Evolutionary conservation across 164 flowering plant genomes (phyloP), one percentile per base, ranked within the genome.

Genomic region (Stephania yunnanensis): DNA sequence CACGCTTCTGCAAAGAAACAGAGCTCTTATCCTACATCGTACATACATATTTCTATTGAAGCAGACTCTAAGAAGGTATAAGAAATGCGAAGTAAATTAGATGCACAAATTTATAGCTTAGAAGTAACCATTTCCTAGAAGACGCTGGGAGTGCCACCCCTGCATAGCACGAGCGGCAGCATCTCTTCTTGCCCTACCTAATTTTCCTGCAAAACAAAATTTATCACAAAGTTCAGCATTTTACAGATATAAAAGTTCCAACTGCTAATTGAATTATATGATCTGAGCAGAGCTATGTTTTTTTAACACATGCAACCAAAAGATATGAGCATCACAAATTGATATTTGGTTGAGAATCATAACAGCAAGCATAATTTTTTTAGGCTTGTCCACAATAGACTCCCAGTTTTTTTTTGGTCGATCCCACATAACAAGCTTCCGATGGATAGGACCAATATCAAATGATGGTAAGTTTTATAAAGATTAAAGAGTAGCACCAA

Each of bases 101-200:
- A 74, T 46, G 31, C 81, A 73, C 42, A 13, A 4, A 10, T 12
- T 20, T 5, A 31, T 48, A 52, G 46, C 29, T 46, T 67, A 45
- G 10, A 48, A 20, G 9, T n/a, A 67, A 68, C 94, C 98, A 80
- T 87, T 88, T 75, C 93, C 87, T 75, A 87, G 87, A 80, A 87
- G 85, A 44, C 94, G 95, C 76, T 90, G 92, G 67, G 94, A 87
- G 72, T 91, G 95, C 97, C 97, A 95, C 74, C 97, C 97, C 82
- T 92, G 97, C 97, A 90, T 91, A 46, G 97, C 97, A 76, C 98
- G 97, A 81, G 94, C 95, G 55, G 98, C 98, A 73, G 98, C 91
- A 86, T 94, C 98, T 75, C 98, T 87, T 61, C 95, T 82, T 64
- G 90, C 94, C 82, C 98, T 87, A 48, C 93, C 96, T 69, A 92